Percentiles rank a stretch among this genome's conserved stretches.
Conservation (phyloP, 1,284 basidiomycete genomes). For the Fomes fomentarius region DNA sequence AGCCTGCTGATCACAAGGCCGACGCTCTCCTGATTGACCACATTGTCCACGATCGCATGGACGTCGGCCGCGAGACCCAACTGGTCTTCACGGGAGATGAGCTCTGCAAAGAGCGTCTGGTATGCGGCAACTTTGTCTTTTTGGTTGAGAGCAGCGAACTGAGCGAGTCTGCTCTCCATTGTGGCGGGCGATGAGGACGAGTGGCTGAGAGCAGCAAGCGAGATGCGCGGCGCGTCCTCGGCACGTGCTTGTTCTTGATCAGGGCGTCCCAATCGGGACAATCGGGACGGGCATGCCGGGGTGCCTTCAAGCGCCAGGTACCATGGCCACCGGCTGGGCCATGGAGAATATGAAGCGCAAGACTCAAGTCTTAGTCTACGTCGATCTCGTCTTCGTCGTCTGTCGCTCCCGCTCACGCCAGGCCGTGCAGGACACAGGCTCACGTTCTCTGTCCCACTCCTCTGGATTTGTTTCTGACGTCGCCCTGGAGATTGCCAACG, state of each 20-base stretch:
- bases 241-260: too few relatives aligned
- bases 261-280: too few relatives aligned
- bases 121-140: slow-evolving; percentile 86
- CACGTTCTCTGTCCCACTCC: slow-evolving; percentile 14
- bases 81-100: slow-evolving; percentile 54
- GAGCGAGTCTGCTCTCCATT: slow-evolving; percentile 70
- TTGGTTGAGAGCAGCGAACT: slow-evolving; percentile 67
- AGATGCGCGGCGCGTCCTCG: too few relatives aligned
- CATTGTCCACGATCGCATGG: slow-evolving; percentile 70
- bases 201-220: slow-evolving; percentile 3
- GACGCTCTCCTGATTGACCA: slow-evolving; percentile 78
- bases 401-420: slow-evolving; percentile 10
- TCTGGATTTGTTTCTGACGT: slow-evolving; percentile 34
- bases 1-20: slow-evolving; percentile 86
- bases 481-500: slow-evolving; percentile 38
- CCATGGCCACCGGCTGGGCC: slow-evolving; percentile 21
- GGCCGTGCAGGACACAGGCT: slow-evolving; percentile 15
- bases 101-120: slow-evolving; percentile 57
- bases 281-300: not conserved
- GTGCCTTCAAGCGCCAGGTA: slow-evolving; percentile 6
- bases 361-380: not conserved
- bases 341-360: not conserved
- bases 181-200: slow-evolving; percentile 2
- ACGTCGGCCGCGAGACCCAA: slow-evolving; percentile 54
- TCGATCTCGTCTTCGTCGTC: not conserved